These are phyloP conservation scores for Thamnidium elegans DNA, from an alignment of 192 early-diverging fungal genomes.

Conservation along the genomic window DNA sequence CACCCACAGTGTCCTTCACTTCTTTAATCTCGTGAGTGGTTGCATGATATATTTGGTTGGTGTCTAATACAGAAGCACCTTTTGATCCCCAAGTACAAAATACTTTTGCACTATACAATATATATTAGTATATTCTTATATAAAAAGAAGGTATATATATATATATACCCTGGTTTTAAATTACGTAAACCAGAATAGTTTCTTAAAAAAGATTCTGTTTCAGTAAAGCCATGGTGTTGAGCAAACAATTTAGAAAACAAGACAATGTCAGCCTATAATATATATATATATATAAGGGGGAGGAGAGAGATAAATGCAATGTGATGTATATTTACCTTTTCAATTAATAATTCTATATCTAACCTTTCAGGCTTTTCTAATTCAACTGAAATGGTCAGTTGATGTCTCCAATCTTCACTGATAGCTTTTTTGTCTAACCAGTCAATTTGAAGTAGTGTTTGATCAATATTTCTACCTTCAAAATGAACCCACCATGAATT, in stretches of 20 bases:
- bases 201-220: constrained; percentile 31
- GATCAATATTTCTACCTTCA: constrained; percentile 57
- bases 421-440: constrained; percentile 45
- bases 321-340: constrained; percentile 17
- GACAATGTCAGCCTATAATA: constrained; percentile 55
- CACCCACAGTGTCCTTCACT: constrained; percentile 53
- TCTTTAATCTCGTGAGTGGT: constrained; percentile 19
- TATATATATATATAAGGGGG: not conserved
- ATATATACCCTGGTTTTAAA: constrained; percentile 19
- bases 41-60: not conserved
- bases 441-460: constrained; percentile 52
- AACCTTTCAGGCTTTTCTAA: constrained; percentile 63
- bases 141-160: not conserved
- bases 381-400: constrained; percentile 60
- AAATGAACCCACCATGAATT: constrained; percentile 60
- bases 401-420: constrained; percentile 39
- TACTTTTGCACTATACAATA: constrained; percentile 42
- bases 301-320: not conserved
- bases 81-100: constrained; percentile 63
- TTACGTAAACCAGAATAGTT: not conserved
- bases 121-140: not conserved
- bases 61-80: constrained; percentile 30
- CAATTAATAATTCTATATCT: constrained; percentile 51
- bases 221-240: constrained; percentile 51
- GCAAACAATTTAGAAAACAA: constrained; percentile 67